Conservation (phyloP, 345 rosid species). For the Linum tenue region DNA sequence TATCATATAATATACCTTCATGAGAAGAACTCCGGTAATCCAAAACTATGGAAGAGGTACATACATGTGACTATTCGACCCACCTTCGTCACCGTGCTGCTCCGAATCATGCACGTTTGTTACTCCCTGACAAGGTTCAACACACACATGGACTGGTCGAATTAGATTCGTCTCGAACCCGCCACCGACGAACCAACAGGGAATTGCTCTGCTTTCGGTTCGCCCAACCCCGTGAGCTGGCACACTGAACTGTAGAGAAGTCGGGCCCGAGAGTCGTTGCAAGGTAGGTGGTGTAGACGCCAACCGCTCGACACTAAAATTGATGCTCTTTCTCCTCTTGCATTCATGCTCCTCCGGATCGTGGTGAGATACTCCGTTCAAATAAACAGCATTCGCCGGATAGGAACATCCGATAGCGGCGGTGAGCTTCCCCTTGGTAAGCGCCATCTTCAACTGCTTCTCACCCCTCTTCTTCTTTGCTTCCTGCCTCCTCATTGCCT, state of each 20-base stretch:
- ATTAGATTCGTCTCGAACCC: constrained; percentile 16
- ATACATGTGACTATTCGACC: constrained; percentile 29
- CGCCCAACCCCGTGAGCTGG: constrained; percentile 16
- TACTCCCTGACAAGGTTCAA: constrained; percentile 7
- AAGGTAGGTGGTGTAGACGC: neutral
- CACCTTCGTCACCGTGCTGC: constrained; percentile 19
- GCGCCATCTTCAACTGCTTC: constrained; percentile 24
- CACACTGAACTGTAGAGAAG: constrained; percentile 8
- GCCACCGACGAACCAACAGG: constrained; percentile 15
- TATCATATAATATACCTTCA: constrained; percentile 26
- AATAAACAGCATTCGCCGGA: neutral
- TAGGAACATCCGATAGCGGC: neutral
- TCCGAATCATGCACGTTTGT: constrained; percentile 26
- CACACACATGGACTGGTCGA: constrained; percentile 9
- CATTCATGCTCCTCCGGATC: constrained; percentile 2
- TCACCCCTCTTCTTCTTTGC: constrained; percentile 40
- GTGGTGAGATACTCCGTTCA: neutral
- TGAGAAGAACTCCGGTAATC: constrained; percentile 34
- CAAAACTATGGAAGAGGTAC: constrained; percentile 33
- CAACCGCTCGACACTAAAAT: neutral
- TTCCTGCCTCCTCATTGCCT: constrained; percentile 32
- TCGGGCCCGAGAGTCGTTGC: constrained; percentile 4
- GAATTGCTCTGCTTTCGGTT: constrained; percentile 14
- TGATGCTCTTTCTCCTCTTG: constrained; percentile 10
- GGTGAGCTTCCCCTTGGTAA: neutral